Evolutionary conservation across 2,329 filamentous ascomycete genomes (phyloP), one percentile per base, ranked within the genome.

Genomic region (Pyrenophora tritici-repentis): DNA sequence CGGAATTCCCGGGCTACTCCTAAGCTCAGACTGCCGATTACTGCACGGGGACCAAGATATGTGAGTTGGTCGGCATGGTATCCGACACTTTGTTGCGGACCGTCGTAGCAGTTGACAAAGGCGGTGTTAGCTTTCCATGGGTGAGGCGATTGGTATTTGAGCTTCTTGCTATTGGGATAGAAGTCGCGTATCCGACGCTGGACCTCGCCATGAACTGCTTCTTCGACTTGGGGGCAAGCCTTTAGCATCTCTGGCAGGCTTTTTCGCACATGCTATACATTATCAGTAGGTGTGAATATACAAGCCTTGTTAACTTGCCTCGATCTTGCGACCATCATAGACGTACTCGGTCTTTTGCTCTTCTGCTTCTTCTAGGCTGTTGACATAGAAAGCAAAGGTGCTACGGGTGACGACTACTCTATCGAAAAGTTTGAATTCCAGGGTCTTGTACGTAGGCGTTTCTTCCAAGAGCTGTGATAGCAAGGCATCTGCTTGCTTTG

Each of bases 1-100:
- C 94, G 87, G 65, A 99, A 97, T 71, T 97, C 91, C 8, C 94
- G 83, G n/a, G 91, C 86, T 0, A 97, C 94, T 1, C 94, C 94
- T 0, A 99, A 80, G 32, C 90, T 96, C 5, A 99, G 76, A 40
- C 90, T 95, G 0, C 92, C 94, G 51, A 97, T 97, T 17, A 96
- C 81, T 6, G 93, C 85, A 6, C 89, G 86, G 0, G 94, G 94
- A 0, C 94, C 94, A 1, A 97, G 82, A 67, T 97, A 97, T 0
- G 93, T 97, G 13, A 97, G 80, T 63, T 96, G 90, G 69, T 99
- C 94, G 31, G 89, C 86, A 73, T 99, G 94, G 75, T 90, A 97
- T 26, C 94, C 94, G 0, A 97, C 92, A 54, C 81, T 90, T 75
- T 97, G 85, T 9, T 85, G 80, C 0, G 85, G 87, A 0, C 92